phyloP scores from a whole-genome alignment of 2,329 filamentous ascomycete species.

The Penicillium sp. region DNA sequence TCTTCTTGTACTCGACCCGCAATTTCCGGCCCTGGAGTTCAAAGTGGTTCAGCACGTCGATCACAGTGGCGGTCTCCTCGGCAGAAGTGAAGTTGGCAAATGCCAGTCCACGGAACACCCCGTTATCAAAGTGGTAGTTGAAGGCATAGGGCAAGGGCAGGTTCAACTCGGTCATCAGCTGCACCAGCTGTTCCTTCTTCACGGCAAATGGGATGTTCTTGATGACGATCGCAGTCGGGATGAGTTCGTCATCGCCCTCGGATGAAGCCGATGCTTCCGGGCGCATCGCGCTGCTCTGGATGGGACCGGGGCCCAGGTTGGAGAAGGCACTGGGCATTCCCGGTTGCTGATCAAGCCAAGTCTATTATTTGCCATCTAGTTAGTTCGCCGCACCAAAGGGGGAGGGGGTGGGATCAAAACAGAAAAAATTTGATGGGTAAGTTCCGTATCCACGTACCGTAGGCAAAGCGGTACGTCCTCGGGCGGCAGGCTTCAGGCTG shows the following conservation, averaged over 20 bases:
- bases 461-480: slow-evolving; percentile 64
- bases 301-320: slow-evolving; percentile 44
- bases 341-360: slow-evolving; percentile 62
- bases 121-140: slow-evolving; percentile 99
- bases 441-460: slow-evolving; percentile 58
- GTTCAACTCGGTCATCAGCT: slow-evolving; percentile 90
- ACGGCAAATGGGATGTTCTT: slow-evolving; percentile 99
- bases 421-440: not conserved
- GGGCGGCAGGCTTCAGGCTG: slow-evolving; percentile 57
- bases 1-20: slow-evolving; percentile 98
- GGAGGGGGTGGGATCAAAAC: not conserved
- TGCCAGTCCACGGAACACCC: slow-evolving; percentile 90
- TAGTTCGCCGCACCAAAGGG: not conserved
- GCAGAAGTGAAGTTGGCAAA: slow-evolving; percentile 98
- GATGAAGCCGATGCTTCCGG: slow-evolving; percentile 41
- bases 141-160: slow-evolving; percentile 96
- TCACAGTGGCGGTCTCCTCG: slow-evolving; percentile 89
- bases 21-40: slow-evolving; percentile 93
- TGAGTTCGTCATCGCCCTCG: slow-evolving; percentile 72
- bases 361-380: slow-evolving; percentile 42
- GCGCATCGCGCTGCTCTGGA: slow-evolving; percentile 43
- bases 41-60: slow-evolving; percentile 91
- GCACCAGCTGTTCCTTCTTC: slow-evolving; percentile 91
- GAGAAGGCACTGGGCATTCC: slow-evolving; percentile 49
- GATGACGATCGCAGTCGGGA: slow-evolving; percentile 97